Base-by-base conservation (phyloP, 2,329 filamentous ascomycete species). In the Penicillium concentricum region DNA sequence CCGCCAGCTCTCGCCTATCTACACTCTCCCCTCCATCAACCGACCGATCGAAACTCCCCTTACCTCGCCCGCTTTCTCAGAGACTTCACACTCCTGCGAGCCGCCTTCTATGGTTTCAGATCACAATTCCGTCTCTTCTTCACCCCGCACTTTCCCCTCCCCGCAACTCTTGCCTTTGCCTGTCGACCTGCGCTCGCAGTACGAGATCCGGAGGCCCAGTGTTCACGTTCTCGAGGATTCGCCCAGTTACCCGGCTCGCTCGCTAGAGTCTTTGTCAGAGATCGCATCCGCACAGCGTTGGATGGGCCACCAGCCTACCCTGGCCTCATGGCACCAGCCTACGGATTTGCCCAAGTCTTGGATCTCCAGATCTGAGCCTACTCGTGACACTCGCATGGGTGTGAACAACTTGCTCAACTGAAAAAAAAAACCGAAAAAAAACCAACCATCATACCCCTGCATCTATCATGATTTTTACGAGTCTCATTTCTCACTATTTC, bases 101-200 rank as follows among this genome's bases (percentile, higher is more conserved):
- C 84, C 86, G 5, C 87, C 87, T 7, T 89, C 88, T 1, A 80
- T 91, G 60, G 80, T 90, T 48, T 91, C 89, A 0, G 90, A 94
- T 70, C 78, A 79, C 28, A 82, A 83, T 60, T 88, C 86, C 1
- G 80, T 83, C 54, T 86, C 85, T 4, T 81, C 81, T 30, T 87
- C 86, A 12, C 84, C 85, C 16, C 76, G 68, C 68, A 76, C 69
- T 61, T 56, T 74, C 48, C 69, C 73, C 39, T 79, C 76, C 4
- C 75, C 77, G 18, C 73, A 76, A 47, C 65, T 75, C 7, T 67
- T 75, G 54, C 72, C 74, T 9, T 67, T 73, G 12, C 75, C 76
- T 1, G 69, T 79, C 38, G 76, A 78, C 54, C 68, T 82, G n/a
- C 78, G 80, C 30, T 63, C 71, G 28, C 69, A 68, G 35, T 72